Evolutionary conservation across 2,329 filamentous ascomycete species (phyloP), one percentile per base, ranked within the genome.

Genomic region (Aspergillus proliferans): DNA sequence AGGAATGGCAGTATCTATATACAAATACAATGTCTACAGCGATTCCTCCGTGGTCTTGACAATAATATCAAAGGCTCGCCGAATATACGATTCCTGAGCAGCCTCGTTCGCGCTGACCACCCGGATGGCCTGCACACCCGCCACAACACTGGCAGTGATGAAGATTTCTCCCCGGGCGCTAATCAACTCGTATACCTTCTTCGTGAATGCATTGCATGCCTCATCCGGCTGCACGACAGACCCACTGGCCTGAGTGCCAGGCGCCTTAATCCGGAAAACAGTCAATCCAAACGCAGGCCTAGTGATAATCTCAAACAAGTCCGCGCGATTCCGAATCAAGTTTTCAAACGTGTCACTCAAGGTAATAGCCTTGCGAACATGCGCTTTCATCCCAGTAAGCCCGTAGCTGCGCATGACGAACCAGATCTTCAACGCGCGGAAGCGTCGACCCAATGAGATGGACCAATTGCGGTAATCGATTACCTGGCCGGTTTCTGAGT

Each of bases 381-480:
- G 87, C 4, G 72, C 77, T 58, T 83, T 84, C 61, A 97, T 70
- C 0, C 91, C 92, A 26, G 77, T 76, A 46, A 94, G 73, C 0
- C 92, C 92, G 64, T 90, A 95, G 40, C 80, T 84, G 41, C 92
- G 79, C 60, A 96, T 74, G 6, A 97, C 90, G 65, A 96, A 96
- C 92, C 92, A 97, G 54, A 95, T 84, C 74, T 97, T 97, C 50
- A 97, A 72, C 2, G 86, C 83, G 52, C 92, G 81, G 78, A 97
- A 97, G 14, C 92, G 79, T 2, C 92, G 79, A 7, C 92, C 92
- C 0, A 97, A 83, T 0, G 92, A 90, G 61, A 97, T 94, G 72
- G 95, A 90, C 92, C 92, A 97, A 76, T 97, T 91, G 43, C 92
- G 83, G 74, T 95, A 96, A 70, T 97, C 92, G 21, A 89, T 95